phyloP scores from a whole-genome alignment of 768 basidiomycete species.

The Tricholoma saponaceum region DNA sequence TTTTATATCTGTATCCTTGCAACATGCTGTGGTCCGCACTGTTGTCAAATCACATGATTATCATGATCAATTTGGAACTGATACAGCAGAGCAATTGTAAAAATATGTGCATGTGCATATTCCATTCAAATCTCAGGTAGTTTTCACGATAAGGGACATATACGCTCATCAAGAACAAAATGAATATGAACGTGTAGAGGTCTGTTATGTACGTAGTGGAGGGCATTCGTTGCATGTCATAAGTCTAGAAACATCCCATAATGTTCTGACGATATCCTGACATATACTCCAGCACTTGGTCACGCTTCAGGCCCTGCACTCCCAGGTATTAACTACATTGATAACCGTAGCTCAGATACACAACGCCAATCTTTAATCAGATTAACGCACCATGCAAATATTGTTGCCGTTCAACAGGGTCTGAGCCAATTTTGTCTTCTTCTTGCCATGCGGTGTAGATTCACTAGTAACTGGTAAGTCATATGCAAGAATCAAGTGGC shows the following conservation, averaged over 20 bases:
- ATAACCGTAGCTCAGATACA: slow-evolving; percentile 2
- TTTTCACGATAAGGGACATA: too few species aligned
- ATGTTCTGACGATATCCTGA: neutral
- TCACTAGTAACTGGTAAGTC: slow-evolving; percentile 48
- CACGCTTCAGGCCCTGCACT: slow-evolving; percentile 59
- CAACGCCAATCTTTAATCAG: neutral
- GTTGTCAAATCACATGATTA: too few species aligned
- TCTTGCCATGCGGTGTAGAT: slow-evolving; percentile 75
- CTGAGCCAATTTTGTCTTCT: slow-evolving; percentile 79
- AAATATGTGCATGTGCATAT: too few species aligned
- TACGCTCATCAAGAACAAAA: too few species aligned
- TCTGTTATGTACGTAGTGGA: too few species aligned
- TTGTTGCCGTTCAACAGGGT: slow-evolving; percentile 93
- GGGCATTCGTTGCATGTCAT: too few species aligned
- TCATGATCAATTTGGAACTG: too few species aligned
- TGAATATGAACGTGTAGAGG: too few species aligned
- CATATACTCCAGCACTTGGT: neutral
- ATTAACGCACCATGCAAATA: slow-evolving; percentile 81
- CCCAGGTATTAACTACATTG: slow-evolving; percentile 60
- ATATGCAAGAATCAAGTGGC: neutral
- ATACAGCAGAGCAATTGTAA: too few species aligned
- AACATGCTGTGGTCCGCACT: too few species aligned
- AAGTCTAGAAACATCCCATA: neutral
- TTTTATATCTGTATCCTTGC: too few species aligned
- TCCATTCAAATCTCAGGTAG: too few species aligned